Evolutionary conservation across 768 basidiomycete species (phyloP).

Genomic region (Mycena filopes): DNA sequence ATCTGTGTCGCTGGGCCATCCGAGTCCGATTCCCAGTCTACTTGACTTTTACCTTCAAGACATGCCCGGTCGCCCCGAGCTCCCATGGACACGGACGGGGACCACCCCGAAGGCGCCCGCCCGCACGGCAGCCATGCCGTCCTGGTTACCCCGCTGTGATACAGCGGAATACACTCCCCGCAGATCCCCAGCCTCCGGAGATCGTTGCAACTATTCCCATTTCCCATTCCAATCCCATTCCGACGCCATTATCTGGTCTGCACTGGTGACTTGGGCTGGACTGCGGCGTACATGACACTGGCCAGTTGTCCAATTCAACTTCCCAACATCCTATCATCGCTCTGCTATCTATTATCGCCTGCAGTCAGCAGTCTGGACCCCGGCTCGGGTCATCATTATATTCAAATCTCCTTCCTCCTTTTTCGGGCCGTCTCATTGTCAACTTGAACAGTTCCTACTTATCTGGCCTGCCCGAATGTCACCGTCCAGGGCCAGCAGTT

Average conservation of each 20-base stretch:
- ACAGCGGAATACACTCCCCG: too few relatives aligned
- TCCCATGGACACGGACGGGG: not conserved
- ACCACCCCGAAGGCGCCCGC: too few relatives aligned
- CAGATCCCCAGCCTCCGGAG: too few relatives aligned
- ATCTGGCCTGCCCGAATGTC: not conserved
- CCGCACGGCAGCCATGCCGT: too few relatives aligned
- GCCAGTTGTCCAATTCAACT: not conserved
- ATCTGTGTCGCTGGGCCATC: too few relatives aligned
- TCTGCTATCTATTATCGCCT: not conserved
- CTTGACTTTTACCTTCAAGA: not conserved
- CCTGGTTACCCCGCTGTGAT: too few relatives aligned
- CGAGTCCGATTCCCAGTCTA: too few relatives aligned
- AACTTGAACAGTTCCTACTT: conserved; percentile 10
- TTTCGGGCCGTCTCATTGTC: conserved; percentile 17
- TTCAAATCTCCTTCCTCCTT: not conserved
- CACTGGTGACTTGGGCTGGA: not conserved
- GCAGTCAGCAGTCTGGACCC: not conserved
- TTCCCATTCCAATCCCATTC: not conserved
- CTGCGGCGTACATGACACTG: not conserved
- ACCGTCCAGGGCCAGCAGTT: not conserved
- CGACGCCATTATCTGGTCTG: conserved; percentile 3
- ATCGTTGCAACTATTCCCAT: too few relatives aligned
- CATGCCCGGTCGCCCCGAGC: not conserved
- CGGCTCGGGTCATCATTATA: not conserved
- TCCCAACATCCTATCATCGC: conserved; percentile 9